These are phyloP conservation scores for Blastosporella zonata DNA, from an alignment of 1,284 basidiomycete genomes.

Conservation along the genomic window DNA sequence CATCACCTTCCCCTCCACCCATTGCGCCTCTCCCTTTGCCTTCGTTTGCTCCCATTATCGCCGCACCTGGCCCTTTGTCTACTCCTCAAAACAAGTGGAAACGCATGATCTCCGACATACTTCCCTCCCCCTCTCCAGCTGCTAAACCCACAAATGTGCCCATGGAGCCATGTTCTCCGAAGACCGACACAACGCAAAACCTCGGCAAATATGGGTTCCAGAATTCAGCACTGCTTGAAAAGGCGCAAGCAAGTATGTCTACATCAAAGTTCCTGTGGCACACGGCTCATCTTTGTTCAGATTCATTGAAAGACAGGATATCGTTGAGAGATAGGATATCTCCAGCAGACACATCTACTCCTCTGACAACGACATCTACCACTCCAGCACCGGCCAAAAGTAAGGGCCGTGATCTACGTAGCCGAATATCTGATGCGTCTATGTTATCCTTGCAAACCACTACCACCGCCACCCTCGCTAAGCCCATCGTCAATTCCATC, in stretches of 20 bases:
- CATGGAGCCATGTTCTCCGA: conserved; percentile 1
- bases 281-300: conserved; percentile 2
- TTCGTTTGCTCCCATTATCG: too few species aligned
- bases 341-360: conserved; percentile 2
- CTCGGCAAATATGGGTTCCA: neutral
- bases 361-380: neutral
- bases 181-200: neutral
- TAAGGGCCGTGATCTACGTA: conserved; percentile 18
- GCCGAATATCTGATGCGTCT: conserved; percentile 15
- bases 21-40: conserved; percentile 11
- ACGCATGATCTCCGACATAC: conserved; percentile 19
- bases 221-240: conserved; percentile 3
- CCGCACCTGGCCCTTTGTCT: too few species aligned
- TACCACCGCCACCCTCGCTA: neutral
- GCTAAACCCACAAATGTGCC: neutral
- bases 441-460: conserved; percentile 5
- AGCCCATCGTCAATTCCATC: neutral
- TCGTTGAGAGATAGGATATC: neutral
- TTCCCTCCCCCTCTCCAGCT: conserved; percentile 10
- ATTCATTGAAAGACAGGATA: conserved; percentile 17
- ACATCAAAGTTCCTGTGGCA: neutral
- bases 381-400: neutral
- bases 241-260: conserved; percentile 13
- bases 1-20: conserved; percentile 37
- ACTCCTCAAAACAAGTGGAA: conserved; percentile 25